Conservation (phyloP, 225 moss, liverwort and hornwort species). For the Marchantia polymorpha region DNA sequence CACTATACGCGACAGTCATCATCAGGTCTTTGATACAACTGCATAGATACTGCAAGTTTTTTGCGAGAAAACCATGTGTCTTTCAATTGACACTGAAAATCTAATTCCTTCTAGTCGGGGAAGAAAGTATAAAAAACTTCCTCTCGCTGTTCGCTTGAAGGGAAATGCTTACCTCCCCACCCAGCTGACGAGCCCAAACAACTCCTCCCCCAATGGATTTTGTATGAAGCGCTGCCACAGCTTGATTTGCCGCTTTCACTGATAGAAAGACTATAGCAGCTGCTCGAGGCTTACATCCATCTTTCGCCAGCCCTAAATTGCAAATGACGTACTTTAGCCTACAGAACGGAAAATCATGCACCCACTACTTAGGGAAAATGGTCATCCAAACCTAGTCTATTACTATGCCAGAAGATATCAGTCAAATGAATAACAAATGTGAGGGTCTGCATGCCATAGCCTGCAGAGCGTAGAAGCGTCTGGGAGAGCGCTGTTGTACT, state of each 20-base stretch:
- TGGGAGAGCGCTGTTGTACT: too few relatives aligned
- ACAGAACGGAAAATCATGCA: background rate
- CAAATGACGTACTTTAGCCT: slow-evolving; percentile 13
- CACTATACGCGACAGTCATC: too few relatives aligned
- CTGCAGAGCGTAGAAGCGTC: too few relatives aligned
- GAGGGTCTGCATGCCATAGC: too few relatives aligned
- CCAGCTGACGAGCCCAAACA: slow-evolving; percentile 97
- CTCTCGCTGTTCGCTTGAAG: background rate
- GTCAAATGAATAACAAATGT: too few relatives aligned
- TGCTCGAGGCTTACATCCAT: slow-evolving; percentile 81
- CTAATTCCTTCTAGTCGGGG: background rate
- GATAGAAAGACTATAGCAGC: slow-evolving; percentile 67
- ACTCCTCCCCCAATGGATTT: slow-evolving; percentile 54
- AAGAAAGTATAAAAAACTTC: background rate
- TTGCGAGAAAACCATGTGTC: too few relatives aligned
- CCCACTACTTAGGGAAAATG: background rate
- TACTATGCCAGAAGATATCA: too few relatives aligned
- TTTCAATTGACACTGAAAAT: too few relatives aligned
- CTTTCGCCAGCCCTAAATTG: slow-evolving; percentile 68
- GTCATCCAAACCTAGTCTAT: too few relatives aligned
- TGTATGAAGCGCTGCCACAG: slow-evolving; percentile 79
- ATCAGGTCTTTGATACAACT: too few relatives aligned
- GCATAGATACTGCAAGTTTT: too few relatives aligned
- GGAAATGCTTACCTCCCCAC: slow-evolving; percentile 68
- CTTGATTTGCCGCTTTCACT: slow-evolving; percentile 72